Percentiles rank a stretch among this genome's conserved stretches.
phyloP scores from a whole-genome alignment of 805 yeast species.

The Middelhovenomyces tepae region DNA sequence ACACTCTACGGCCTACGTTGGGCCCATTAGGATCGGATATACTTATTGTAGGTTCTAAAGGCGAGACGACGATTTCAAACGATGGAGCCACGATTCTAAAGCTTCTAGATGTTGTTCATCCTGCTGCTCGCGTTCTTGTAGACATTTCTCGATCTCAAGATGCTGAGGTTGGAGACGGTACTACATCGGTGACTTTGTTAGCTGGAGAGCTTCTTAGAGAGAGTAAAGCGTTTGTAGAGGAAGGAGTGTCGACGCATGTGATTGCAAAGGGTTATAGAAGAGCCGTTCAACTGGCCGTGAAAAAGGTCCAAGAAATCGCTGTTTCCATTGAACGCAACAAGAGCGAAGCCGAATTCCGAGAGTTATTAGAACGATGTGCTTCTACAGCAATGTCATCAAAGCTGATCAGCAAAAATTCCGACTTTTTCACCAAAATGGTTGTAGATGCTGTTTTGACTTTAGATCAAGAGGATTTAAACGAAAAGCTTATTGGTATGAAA shows the following conservation, averaged over 20 bases:
- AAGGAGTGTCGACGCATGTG: conserved; percentile 87
- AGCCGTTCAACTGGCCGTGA: conserved; percentile 72
- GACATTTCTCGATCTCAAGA: conserved; percentile 95
- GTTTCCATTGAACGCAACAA: conserved; percentile 53
- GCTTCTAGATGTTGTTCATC: conserved; percentile 90
- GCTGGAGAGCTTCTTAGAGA: conserved; percentile 89
- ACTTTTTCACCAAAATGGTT: conserved; percentile 89
- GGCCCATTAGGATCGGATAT: conserved; percentile 98
- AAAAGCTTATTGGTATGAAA: conserved; percentile 84
- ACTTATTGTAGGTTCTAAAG: conserved; percentile 71
- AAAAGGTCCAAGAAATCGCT: conserved; percentile 63
- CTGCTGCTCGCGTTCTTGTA: conserved; percentile 93
- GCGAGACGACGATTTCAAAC: conserved; percentile 89
- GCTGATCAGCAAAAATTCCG: conserved; percentile 77
- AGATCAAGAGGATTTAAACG: conserved; percentile 80
- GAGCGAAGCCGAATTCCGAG: conserved; percentile 52
- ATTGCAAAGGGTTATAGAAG: conserved; percentile 80
- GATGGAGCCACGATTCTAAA: conserved; percentile 97
- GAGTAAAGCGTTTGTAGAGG: conserved; percentile 84
- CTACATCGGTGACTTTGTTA: conserved; percentile 89
- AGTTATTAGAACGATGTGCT: conserved; percentile 83
- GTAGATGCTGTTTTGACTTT: conserved; percentile 89
- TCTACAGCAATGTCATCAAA: conserved; percentile 97
- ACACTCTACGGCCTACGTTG: conserved; percentile 84
- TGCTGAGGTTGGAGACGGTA: conserved; percentile 98